These are phyloP conservation scores for Eremothecium gossypii DNA, from an alignment of 1,139 yeast species.

Conservation along the genomic window DNA sequence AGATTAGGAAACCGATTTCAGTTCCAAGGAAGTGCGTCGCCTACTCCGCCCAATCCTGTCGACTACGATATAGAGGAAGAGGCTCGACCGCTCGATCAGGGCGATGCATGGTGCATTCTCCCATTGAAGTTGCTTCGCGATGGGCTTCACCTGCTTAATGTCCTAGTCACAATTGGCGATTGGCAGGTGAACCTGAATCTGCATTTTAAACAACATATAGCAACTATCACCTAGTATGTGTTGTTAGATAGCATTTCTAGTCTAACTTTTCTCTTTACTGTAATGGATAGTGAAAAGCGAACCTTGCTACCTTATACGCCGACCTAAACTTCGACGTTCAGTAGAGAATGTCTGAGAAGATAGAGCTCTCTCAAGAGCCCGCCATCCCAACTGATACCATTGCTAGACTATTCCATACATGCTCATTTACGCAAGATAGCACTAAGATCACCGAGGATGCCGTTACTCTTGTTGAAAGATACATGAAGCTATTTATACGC, in stretches of 20 bases:
- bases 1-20: conserved; percentile 3
- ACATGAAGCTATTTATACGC: conserved; percentile 48
- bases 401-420: conserved; percentile 46
- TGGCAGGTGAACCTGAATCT: not conserved
- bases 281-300: no score
- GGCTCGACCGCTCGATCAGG: conserved; percentile 4
- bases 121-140: conserved; percentile 7
- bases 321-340: no score
- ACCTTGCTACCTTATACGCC: no score
- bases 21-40: not conserved
- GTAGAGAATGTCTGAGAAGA: no score
- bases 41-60: not conserved
- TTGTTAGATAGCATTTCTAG: no score
- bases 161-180: not conserved
- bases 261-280: no score
- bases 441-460: conserved; percentile 46
- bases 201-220: not conserved
- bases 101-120: conserved; percentile 9
- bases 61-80: not conserved
- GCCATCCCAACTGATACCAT: conserved; percentile 38
- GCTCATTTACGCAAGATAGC: conserved; percentile 39
- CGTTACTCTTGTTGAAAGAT: conserved; percentile 44
- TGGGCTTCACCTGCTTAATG: not conserved
- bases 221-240: no score
- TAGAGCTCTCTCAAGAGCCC: not conserved